Evolutionary conservation across 192 early-diverging fungal species (phyloP).

Genomic region (Dimargaris verticillata): DNA sequence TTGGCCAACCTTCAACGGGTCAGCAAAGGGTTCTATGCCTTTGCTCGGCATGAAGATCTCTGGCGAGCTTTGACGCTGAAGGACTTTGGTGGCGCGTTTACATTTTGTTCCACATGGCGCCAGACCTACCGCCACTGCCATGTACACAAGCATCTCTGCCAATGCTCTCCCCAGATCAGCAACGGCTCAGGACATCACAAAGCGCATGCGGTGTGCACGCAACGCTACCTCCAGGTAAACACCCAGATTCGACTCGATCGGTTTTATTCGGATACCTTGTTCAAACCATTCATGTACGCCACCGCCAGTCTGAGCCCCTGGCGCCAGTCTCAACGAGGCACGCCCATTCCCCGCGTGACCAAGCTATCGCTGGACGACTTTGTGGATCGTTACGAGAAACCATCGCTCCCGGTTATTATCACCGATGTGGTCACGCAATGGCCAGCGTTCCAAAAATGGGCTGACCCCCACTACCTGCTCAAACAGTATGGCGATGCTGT

Average conservation of each 20-base stretch:
- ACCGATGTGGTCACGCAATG: conserved; percentile 42
- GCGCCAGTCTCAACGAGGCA: conserved; percentile 28
- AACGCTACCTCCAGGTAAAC: conserved; percentile 7
- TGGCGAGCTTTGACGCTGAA: conserved; percentile 35
- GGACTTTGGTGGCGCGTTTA: conserved; percentile 32
- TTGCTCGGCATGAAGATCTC: conserved; percentile 37
- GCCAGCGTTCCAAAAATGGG: conserved; percentile 42
- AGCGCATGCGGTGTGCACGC: conserved; percentile 10
- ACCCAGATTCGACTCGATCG: conserved; percentile 18
- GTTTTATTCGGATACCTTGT: conserved; percentile 50
- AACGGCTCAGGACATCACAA: conserved; percentile 8
- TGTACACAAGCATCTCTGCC: neutral
- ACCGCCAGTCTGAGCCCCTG: conserved; percentile 27
- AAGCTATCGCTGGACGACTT: conserved; percentile 27
- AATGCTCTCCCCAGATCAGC: neutral
- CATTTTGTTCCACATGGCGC: conserved; percentile 35
- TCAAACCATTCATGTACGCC: conserved; percentile 35
- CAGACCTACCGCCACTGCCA: conserved; percentile 26
- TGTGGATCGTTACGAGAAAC: conserved; percentile 28
- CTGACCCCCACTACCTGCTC: conserved; percentile 25
- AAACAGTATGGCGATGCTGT: conserved; percentile 23
- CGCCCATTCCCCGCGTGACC: conserved; percentile 16
- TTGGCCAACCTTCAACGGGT: conserved; percentile 27
- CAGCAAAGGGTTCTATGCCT: conserved; percentile 31
- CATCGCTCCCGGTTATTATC: conserved; percentile 42